A percentile compares a stretch with the other conserved stretches of the same genome.
Conservation (phyloP, 2,329 filamentous ascomycete genomes). For the Pochonia chlamydosporia region DNA sequence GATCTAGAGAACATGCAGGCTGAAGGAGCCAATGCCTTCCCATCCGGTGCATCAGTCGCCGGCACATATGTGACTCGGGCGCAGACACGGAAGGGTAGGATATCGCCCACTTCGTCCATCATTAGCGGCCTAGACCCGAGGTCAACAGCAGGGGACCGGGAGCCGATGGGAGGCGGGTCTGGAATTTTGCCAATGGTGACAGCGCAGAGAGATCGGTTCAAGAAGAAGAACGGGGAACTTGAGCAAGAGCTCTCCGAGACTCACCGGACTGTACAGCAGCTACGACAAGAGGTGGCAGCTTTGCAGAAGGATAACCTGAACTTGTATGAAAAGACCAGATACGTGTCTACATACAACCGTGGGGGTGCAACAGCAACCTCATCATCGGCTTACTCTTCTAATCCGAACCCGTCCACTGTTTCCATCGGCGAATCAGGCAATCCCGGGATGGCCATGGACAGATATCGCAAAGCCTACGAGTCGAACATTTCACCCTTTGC, state of each 20-base stretch:
- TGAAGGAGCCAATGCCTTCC: constrained; percentile 76
- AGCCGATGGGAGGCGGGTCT: constrained; percentile 67
- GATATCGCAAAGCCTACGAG: constrained; percentile 90
- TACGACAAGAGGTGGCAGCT: constrained; percentile 85
- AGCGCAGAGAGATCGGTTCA: constrained; percentile 95
- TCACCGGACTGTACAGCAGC: constrained; percentile 74
- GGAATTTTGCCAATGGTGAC: constrained; percentile 98
- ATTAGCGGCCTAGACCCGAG: constrained; percentile 91
- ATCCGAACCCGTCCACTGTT: constrained; percentile 70
- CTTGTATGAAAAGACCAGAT: constrained; percentile 95
- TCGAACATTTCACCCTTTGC: constrained; percentile 93
- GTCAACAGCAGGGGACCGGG: constrained; percentile 39
- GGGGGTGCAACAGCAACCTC: constrained; percentile 54
- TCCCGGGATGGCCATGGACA: constrained; percentile 66
- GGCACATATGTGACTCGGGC: constrained; percentile 73
- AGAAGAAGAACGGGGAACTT: constrained; percentile 87
- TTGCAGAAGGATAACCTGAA: constrained; percentile 94
- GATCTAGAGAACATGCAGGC: constrained; percentile 85
- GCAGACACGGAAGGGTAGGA: constrained; percentile 59
- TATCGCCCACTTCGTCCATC: constrained; percentile 93
- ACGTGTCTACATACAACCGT: constrained; percentile 88
- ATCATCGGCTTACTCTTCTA: constrained; percentile 60
- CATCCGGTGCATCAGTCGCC: constrained; percentile 85
- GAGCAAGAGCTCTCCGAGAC: constrained; percentile 84
- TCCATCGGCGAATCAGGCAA: constrained; percentile 48